Conservation (phyloP, 352 stramenopile species). For the Thalassiosira mediterranea region DNA sequence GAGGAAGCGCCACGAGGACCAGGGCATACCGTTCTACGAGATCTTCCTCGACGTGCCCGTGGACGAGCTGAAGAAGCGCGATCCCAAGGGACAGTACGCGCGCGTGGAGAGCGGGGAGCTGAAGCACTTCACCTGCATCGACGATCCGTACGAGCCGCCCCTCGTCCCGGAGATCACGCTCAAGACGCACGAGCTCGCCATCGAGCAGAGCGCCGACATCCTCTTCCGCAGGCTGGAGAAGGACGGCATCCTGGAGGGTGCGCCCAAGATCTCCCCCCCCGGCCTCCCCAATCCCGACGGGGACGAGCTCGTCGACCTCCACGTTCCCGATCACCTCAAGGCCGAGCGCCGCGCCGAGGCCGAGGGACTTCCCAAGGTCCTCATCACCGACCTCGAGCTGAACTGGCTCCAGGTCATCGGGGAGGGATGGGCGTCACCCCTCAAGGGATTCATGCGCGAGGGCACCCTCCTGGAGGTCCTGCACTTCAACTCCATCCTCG, state of each 20-base stretch:
- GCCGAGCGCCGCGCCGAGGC: conserved; percentile 57
- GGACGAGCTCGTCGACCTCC: conserved; percentile 89
- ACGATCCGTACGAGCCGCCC: conserved; percentile 96
- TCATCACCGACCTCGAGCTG: conserved; percentile 96
- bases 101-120: conserved; percentile 91
- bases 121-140: conserved; percentile 98
- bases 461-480: conserved; percentile 95
- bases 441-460: conserved; percentile 97
- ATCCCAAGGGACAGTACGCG: conserved; percentile 93
- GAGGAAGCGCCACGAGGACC: conserved; percentile 90
- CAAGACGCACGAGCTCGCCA: conserved; percentile 92
- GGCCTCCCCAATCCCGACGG: conserved; percentile 88
- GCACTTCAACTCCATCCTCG: conserved; percentile 95
- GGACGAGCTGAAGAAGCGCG: conserved; percentile 93
- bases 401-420: conserved; percentile 98
- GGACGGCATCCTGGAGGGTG: conserved; percentile 87
- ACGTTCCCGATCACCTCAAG: conserved; percentile 70
- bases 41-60: conserved; percentile 98
- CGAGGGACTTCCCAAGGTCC: conserved; percentile 87
- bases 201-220: conserved; percentile 88
- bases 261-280: conserved; percentile 78
- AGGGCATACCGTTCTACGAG: conserved; percentile 97
- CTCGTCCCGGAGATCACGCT: conserved; percentile 93
- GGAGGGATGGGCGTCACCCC: conserved; percentile 94
- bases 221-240: conserved; percentile 83